Evolutionary conservation across 225 moss, liverwort and hornwort genomes (phyloP).

Genomic region (Bryoerythrophyllum caledonicum): DNA sequence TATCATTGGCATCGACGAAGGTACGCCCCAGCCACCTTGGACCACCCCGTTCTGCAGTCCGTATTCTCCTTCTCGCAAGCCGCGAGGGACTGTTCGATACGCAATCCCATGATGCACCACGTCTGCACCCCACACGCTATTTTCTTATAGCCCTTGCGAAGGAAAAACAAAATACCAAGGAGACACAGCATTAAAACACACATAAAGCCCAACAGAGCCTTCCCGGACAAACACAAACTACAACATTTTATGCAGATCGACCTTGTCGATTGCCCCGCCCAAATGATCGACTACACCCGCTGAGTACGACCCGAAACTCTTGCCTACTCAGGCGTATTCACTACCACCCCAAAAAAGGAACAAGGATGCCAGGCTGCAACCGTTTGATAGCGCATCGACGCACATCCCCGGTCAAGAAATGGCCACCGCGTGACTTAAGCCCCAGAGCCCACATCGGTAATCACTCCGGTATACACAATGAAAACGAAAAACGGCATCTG

Average conservation of each 20-base stretch:
- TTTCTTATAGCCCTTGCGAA: background rate
- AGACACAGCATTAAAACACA: background rate
- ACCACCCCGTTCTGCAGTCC: slow-evolving; percentile 59
- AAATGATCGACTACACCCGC: background rate
- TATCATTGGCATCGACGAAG: slow-evolving; percentile 53
- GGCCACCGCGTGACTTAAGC: background rate
- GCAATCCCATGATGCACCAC: slow-evolving; percentile 51
- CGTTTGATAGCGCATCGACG: background rate
- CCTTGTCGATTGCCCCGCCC: background rate
- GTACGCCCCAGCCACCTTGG: slow-evolving; percentile 60
- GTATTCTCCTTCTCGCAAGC: slow-evolving; percentile 62
- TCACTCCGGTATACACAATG: background rate
- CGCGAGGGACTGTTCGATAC: slow-evolving; percentile 62
- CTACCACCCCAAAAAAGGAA: background rate
- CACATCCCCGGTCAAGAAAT: background rate
- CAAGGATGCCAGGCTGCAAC: background rate
- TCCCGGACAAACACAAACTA: background rate
- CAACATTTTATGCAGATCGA: background rate
- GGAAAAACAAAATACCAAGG: background rate
- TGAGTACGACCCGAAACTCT: background rate
- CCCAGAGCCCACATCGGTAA: background rate
- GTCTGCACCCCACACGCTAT: slow-evolving; percentile 45
- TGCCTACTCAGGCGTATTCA: background rate
- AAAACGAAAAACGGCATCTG: slow-evolving; percentile 20
- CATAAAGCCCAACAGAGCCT: background rate